These are phyloP conservation scores for Hygrocybe punicea DNA, from an alignment of 768 basidiomycete species.

Conservation along the genomic window DNA sequence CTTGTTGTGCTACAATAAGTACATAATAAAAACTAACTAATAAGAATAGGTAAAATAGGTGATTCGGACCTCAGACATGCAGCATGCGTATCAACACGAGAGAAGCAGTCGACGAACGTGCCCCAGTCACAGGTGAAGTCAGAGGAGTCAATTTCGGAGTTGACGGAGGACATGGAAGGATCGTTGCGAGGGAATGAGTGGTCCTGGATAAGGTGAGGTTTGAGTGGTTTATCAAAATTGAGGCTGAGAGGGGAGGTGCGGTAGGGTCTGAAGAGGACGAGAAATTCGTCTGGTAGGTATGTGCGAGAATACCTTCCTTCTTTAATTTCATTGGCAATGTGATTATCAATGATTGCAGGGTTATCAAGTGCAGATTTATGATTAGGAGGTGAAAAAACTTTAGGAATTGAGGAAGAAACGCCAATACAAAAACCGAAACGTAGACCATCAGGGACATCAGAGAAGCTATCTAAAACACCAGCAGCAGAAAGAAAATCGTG, in stretches of 20 bases:
- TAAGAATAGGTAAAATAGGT: too few relatives aligned
- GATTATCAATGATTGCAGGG: slow-evolving; percentile 3
- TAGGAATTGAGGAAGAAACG: background rate
- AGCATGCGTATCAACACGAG: too few relatives aligned
- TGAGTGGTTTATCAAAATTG: slow-evolving; percentile 3
- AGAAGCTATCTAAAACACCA: slow-evolving; percentile 8
- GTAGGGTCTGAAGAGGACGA: background rate
- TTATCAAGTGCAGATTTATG: slow-evolving; percentile 22
- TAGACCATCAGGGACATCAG: slow-evolving; percentile 18
- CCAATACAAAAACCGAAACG: slow-evolving; percentile 14
- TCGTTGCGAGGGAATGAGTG: background rate
- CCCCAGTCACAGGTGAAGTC: slow-evolving; percentile 13
- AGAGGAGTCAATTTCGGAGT: slow-evolving; percentile 4
- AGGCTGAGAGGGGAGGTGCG: background rate
- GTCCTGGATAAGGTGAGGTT: slow-evolving; percentile 14
- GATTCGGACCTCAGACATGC: too few relatives aligned
- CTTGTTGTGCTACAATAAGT: too few relatives aligned
- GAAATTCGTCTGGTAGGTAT: background rate
- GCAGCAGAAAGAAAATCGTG: background rate
- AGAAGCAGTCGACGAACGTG: too few relatives aligned
- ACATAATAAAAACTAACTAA: too few relatives aligned
- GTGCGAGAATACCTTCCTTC: background rate
- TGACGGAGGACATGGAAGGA: slow-evolving; percentile 1
- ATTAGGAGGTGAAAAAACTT: slow-evolving; percentile 1
- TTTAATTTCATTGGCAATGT: background rate